Base-by-base conservation (phyloP, 2,329 filamentous ascomycete species). In the Colletotrichum endophyticum region DNA sequence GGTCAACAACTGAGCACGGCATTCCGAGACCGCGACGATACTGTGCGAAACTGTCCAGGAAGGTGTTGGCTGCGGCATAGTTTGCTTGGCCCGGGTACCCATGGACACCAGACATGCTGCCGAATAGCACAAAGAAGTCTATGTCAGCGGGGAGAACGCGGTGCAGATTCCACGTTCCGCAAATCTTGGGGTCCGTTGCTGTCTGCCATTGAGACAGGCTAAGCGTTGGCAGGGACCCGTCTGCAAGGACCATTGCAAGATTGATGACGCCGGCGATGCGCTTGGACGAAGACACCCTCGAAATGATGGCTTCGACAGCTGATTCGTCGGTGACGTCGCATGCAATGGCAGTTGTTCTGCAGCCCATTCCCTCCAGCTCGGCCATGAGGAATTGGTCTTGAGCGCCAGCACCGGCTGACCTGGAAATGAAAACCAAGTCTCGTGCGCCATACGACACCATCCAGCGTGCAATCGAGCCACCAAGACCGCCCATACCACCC, bases 121-220 rank as follows among this genome's bases (percentile, higher is more conserved):
- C 81, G 25, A 82, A 79, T 27, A 85, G 70, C n/a, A 83, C 74
- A 53, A 88, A 86, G 78, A 88, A 86, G 75, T 86, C 84, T 1
- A 86, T 76, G 32, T 8, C 62, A n/a, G 19, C 11, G 0, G 66
- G 27, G 7, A 74, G 22, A 22, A 75, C 11, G 32, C 82, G 73
- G 77, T 88, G 84, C 6, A 89, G 79, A 71, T 89, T 89, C 83
- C 82, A 85, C 2, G 85, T 85, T 6, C 86, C 87, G 6, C 80
- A 69, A 3, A 86, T 82, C 78, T 89, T 89, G 8, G 86, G 85
- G 2, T 74, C 72, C 2, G 86, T 78, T 4, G 83, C 82, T 1
- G 79, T 77, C 5, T 81, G 75, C 84, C 85, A 88, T 11, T 85
- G 79, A 1, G 83, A 73, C 19, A 82, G 70, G 1, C 79, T 81